Conservation (phyloP, 371 early-diverging fungal genomes). For the Circinella minor region DNA sequence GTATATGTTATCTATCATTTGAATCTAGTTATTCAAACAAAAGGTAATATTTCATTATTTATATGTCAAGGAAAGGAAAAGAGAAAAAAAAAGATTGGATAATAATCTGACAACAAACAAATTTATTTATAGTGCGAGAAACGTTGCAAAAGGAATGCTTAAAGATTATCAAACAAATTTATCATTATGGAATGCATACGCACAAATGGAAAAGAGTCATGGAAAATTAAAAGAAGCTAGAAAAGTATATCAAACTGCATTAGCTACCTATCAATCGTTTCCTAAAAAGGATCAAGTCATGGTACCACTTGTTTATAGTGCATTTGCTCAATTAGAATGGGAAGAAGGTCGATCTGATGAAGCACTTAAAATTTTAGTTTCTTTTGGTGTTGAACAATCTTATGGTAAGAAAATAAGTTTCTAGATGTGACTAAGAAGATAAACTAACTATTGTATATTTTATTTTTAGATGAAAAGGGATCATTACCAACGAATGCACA, state of each 20-base stretch:
- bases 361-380: conserved; percentile 53
- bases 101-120: neutral
- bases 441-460: neutral
- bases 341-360: conserved; percentile 46
- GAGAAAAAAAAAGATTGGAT: neutral
- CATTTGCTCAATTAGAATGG: conserved; percentile 64
- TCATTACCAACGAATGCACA: conserved; percentile 15
- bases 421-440: neutral
- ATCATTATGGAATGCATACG: conserved; percentile 71
- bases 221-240: conserved; percentile 51
- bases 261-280: conserved; percentile 55
- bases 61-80: neutral
- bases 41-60: conserved; percentile 27
- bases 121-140: conserved; percentile 47
- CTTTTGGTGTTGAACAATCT: conserved; percentile 38
- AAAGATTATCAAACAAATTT: conserved; percentile 64
- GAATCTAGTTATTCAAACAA: conserved; percentile 48
- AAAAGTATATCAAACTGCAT: conserved; percentile 65
- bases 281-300: conserved; percentile 42
- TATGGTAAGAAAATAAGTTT: conserved; percentile 25
- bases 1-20: conserved; percentile 50
- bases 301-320: conserved; percentile 54
- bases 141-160: conserved; percentile 60
- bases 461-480: neutral
- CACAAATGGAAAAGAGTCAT: conserved; percentile 61